phyloP scores from a whole-genome alignment of 257 asterid species.

The Galeopsis tetrahit region DNA sequence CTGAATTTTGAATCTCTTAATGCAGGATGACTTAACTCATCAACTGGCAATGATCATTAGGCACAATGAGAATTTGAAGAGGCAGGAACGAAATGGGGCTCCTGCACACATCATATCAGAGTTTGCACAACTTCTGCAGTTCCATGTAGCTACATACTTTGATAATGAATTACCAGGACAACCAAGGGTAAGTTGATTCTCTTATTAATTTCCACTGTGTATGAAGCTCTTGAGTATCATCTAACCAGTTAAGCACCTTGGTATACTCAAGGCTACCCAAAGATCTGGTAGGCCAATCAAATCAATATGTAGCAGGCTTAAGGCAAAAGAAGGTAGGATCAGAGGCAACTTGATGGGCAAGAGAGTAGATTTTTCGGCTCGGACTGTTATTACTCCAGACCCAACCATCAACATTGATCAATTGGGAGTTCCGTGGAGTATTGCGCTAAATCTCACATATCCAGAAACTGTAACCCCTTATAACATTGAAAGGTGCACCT shows the following conservation, averaged over 20 bases:
- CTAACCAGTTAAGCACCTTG: constrained; percentile 27
- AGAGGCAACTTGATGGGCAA: constrained; percentile 99
- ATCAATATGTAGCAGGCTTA: constrained; percentile 96
- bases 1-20: constrained; percentile 37
- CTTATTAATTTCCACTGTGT: neutral
- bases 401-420: constrained; percentile 97
- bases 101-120: constrained; percentile 98
- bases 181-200: constrained; percentile 75
- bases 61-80: constrained; percentile 95
- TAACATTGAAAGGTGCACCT: constrained; percentile 86
- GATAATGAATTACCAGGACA: constrained; percentile 99
- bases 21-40: constrained; percentile 99
- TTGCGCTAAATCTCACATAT: constrained; percentile 95
- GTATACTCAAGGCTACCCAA: constrained; percentile 82
- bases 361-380: constrained; percentile 97
- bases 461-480: constrained; percentile 99
- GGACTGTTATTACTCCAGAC: constrained; percentile 99
- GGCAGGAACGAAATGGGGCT: constrained; percentile 97
- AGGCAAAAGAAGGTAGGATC: constrained; percentile 98
- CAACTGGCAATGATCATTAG: constrained; percentile 97
- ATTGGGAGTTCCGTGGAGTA: constrained; percentile 99
- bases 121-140: constrained; percentile 95
- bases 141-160: constrained; percentile 98
- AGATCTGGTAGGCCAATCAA: constrained; percentile 98
- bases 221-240: constrained; percentile 25